Evolutionary conservation across 2,329 filamentous ascomycete genomes (phyloP), one percentile per base, ranked within the genome.

Genomic region (Penicillium sp.): DNA sequence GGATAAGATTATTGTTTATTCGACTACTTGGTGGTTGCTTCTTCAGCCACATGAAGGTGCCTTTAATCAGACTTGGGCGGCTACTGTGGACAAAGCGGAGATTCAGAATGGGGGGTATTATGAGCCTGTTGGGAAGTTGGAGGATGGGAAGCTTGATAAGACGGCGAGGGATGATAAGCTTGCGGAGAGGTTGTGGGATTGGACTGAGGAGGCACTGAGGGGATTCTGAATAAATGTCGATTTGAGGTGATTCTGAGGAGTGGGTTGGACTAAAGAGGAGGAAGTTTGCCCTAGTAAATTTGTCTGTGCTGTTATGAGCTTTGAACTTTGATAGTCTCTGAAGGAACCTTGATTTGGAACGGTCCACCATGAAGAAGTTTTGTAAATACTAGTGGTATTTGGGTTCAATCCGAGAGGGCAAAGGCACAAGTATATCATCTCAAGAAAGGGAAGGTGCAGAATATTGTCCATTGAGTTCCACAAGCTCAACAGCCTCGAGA

Each of bases 51-150:
- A 75, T 36, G 62, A 76, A 54, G 77, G 76, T 3, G 67, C 68
- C 19, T 68, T 74, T 46, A 77, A 69, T 54, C 72, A 76, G 60
- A 60, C 79, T 9, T 80, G 77, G 75, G 73, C 73, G 12, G 71
- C 70, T 4, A 76, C 74, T 1, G 67, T 68, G 2, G 55, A 60
- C 28, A 59, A 61, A 1, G 37, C 60, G 6, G 47, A 56, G 44
- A 28, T 50, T 41, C 25, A 17, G 12, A 50, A 50, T 50, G 47
- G 47, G 12, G 47, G 47, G 8, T 50, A 50, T 25, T 50, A 50
- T 42, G 47, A 50, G 26, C 25, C 31, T 44, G 25, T 53, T 36
- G 41, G 37, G 14, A 53, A 50, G 37, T 50, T 60, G 35, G 37
- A 35, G 19, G 41, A 58, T 35, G 49, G 57, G 33, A 45, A 28